Percentiles rank a stretch among this genome's conserved stretches.
Conservation (phyloP, 768 basidiomycete species). For the Trametes gibbosa region DNA sequence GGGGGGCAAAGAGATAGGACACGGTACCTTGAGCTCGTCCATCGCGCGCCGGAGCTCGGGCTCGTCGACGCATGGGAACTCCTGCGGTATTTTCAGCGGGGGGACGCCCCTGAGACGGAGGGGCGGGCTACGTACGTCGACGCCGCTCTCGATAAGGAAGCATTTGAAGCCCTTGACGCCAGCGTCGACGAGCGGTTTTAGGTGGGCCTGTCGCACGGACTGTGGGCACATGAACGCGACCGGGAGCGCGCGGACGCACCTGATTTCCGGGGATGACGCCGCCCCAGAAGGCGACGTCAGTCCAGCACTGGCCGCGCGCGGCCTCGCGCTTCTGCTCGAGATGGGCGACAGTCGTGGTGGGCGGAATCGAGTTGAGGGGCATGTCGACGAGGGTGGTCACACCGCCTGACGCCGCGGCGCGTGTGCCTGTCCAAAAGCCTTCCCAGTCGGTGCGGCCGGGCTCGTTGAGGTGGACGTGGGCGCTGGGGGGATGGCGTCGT, state of each 20-base stretch:
- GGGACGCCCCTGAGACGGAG: not conserved
- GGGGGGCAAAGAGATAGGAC: not conserved
- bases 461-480: slow-evolving; percentile 92
- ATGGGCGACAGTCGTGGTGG: slow-evolving; percentile 83
- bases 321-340: slow-evolving; percentile 68
- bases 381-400: slow-evolving; percentile 97
- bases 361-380: slow-evolving; percentile 97
- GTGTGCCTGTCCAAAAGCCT: slow-evolving; percentile 89
- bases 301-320: slow-evolving; percentile 70
- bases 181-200: slow-evolving; percentile 69
- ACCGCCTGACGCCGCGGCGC: slow-evolving; percentile 88
- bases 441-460: slow-evolving; percentile 95
- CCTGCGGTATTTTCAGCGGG: slow-evolving; percentile 43
- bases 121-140: slow-evolving; percentile 57
- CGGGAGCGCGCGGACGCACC: slow-evolving; percentile 35
- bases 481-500: slow-evolving; percentile 41
- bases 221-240: not conserved
- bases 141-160: slow-evolving; percentile 93
- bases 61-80: slow-evolving; percentile 87
- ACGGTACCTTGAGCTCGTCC: slow-evolving; percentile 64
- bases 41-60: slow-evolving; percentile 68
- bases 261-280: slow-evolving; percentile 93
- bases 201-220: slow-evolving; percentile 49
- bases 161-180: slow-evolving; percentile 98
- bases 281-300: slow-evolving; percentile 92